Evolutionary conservation across 2,329 filamentous ascomycete species (phyloP), one percentile per base, ranked within the genome.

Genomic region (Colletotrichum lentis): DNA sequence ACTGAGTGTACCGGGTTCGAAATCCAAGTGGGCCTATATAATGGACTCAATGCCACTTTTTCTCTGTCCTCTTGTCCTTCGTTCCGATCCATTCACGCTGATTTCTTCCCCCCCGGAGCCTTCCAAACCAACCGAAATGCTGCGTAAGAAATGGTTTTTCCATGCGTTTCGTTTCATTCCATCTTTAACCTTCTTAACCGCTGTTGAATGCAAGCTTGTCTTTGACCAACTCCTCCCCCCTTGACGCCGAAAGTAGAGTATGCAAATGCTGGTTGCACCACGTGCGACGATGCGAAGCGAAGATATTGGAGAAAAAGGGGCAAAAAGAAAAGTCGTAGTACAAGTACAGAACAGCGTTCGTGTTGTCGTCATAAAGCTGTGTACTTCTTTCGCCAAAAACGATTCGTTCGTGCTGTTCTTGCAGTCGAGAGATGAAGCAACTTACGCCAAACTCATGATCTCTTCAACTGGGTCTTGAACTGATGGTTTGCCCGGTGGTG

Each of bases 1-100:
- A 64, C 53, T 54, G 47, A 52, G 61, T 54, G 65, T 43, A 54
- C 41, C 41, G 43, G 43, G 43, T 64, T 67, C 35, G 39, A 64
- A 64, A 49, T 50, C 54, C 57, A 65, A 50, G 53, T 18, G 65
- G 62, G 55, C 55, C 61, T 68, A 65, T 68, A 65, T 56, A 60
- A 65, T 12, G 20, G 62, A 56, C 39, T 35, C 8, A 37, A 47
- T 27, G 52, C 24, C 43, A 16, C 35, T 22, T 27, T 55, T 18
- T 12, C 35, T 27, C 50, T 43, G 22, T 31, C n/a, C 52, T 44
- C 12, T 8, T 12, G n/a, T 18, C n/a, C 43, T 55, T 35, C 24
- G 22, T 54, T 20, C 4, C n/a, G 3, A 24, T 47, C 55, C 43
- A 37, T 55, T 31, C 12, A 46, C 55, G 50, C 55, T 27, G 18